Evolutionary conservation across 2,329 filamentous ascomycete genomes (phyloP), one percentile per base, ranked within the genome.

Genomic region (Hymenoscyphus repandus): DNA sequence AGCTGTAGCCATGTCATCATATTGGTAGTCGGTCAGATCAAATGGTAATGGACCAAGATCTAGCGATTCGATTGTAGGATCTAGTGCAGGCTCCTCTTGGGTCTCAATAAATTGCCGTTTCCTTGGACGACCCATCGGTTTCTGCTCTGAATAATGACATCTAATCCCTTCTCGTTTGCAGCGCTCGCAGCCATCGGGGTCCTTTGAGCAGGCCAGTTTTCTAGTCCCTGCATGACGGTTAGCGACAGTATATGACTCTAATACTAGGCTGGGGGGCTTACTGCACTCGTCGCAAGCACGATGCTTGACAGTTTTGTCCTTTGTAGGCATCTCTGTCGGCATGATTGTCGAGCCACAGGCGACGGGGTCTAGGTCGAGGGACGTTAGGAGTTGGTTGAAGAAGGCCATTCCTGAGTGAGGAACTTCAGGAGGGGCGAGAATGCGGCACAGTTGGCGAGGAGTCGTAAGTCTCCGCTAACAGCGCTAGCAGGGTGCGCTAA

Each of bases 211-310:
- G 41, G 81, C 81, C 42, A 85, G 74, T 63, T 86, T 86, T 47
- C 82, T 75, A 20, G 72, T 70, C 59, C 82, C 82, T 85, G 53
- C 12, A 48, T 45, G 49, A 18, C 22, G 17, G 5, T 45, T 22
- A 47, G 52, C 51, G 66, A 63, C 65, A 64, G 51, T 13, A 15
- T 41, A 15, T 7, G 22, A 32, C 18, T 15, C 4, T 20, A 9
- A n/a, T 17, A 31, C 18, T 15, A 15, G 10, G 20, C 20, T 6
- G 22, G 12, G 33, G n/a, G 15, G 74, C 79, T 68, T 74, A 85
- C 82, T 75, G 68, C 82, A 86, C 66, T 84, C 81, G 66, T 86
- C 82, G 66, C 82, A 86, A 54, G 82, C 81, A 43, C 80, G 74
- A 55, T 78, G 79, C 62, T 80, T 84, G 53, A 70, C 63, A 11